phyloP scores from a whole-genome alignment of 495 filamentous ascomycete species.

The Talaromyces nanjingensis region DNA sequence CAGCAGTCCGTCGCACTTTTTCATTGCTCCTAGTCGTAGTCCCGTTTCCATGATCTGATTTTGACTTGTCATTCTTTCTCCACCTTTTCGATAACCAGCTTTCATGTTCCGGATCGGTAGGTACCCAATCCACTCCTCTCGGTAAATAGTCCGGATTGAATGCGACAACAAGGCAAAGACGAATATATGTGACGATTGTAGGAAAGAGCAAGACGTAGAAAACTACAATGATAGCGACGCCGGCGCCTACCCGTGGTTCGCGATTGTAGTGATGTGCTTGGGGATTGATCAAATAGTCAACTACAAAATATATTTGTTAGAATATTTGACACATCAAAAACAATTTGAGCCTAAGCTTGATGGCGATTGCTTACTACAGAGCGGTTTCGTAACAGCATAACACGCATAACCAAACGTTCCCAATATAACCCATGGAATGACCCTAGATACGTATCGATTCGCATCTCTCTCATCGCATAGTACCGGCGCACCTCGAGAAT shows the following conservation, averaged over 20 bases:
- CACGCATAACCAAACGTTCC: slow-evolving; percentile 54
- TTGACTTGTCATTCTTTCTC: slow-evolving; percentile 11
- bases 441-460: slow-evolving; percentile 46
- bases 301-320: slow-evolving; percentile 25
- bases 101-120: slow-evolving; percentile 15
- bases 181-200: slow-evolving; percentile 60
- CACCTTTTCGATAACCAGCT: slow-evolving; percentile 10
- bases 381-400: slow-evolving; percentile 51
- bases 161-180: slow-evolving; percentile 57
- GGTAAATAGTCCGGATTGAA: slow-evolving; percentile 65
- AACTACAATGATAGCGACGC: slow-evolving; percentile 60
- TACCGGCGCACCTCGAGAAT: not conserved
- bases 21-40: not conserved
- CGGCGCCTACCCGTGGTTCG: slow-evolving; percentile 43
- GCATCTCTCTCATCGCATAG: slow-evolving; percentile 32
- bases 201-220: slow-evolving; percentile 64
- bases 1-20: slow-evolving; percentile 7
- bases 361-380: slow-evolving; percentile 43
- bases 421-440: slow-evolving; percentile 53
- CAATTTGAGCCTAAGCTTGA: not conserved
- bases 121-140: slow-evolving; percentile 40
- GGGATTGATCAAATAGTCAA: slow-evolving; percentile 56
- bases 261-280: slow-evolving; percentile 29
- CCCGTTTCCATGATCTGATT: slow-evolving; percentile 19
- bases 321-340: not conserved